Conservation (phyloP, 495 filamentous ascomycete species). For the Xylaria curta region DNA sequence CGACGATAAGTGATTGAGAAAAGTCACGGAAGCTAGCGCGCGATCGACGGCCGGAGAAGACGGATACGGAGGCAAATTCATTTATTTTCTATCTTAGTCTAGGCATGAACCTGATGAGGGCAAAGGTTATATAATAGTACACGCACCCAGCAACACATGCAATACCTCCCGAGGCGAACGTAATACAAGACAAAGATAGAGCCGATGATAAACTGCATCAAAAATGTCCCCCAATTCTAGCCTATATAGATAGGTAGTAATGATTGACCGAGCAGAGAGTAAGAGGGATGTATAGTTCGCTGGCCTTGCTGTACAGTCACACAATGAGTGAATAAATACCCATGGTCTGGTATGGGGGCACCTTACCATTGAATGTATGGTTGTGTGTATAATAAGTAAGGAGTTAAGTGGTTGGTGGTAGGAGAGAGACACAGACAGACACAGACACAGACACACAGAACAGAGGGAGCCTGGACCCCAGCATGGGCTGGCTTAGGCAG, state of each 20-base stretch:
- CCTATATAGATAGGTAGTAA: background rate
- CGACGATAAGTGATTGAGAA: background rate
- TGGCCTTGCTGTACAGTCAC: no score
- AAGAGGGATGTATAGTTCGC: no score
- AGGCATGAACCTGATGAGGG: conserved; percentile 1
- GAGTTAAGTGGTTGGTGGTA: background rate
- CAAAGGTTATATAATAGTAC: background rate
- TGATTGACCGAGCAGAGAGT: no score
- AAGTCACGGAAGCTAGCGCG: background rate
- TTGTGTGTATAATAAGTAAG: background rate
- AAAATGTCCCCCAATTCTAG: background rate
- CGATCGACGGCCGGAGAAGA: background rate
- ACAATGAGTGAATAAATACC: background rate
- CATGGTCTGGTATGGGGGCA: background rate
- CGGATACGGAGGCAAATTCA: background rate
- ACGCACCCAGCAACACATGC: background rate
- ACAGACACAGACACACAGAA: no score
- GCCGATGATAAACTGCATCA: background rate
- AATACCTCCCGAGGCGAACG: background rate
- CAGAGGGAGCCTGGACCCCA: conserved; percentile 8
- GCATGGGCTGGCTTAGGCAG: conserved; percentile 12
- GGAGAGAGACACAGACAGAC: background rate
- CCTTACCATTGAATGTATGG: background rate
- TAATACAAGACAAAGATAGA: background rate
- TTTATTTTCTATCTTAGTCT: background rate